Base-by-base conservation (phyloP, 2,329 filamentous ascomycete genomes). In the Scytalidium lignicola region DNA sequence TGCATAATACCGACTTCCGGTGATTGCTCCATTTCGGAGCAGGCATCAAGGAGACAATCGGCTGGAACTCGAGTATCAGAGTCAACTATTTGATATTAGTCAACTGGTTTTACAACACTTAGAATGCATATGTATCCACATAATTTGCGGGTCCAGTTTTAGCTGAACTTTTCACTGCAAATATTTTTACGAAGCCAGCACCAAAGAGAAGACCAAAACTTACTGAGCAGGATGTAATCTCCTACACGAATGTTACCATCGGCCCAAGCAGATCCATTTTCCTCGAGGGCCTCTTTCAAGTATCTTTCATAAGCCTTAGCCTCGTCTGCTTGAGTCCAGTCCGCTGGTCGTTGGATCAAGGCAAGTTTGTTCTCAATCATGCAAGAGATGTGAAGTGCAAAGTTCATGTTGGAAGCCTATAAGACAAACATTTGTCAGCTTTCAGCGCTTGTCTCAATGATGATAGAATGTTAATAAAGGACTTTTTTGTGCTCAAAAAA, bases 181-280 rank as follows among this genome's bases (percentile, higher is more conserved):
- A 13, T 17, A 5, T n/a, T n/a, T n/a, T n/a, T n/a, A n/a, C n/a
- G 15, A 17, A 13, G 4, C 12, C 10, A 37, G n/a, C 32, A 7
- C 7, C 7, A 28, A 13, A 28, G 7, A 28, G 7, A 28, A 37
- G 15, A 37, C 12, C 20, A 32, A 18, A 17, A 57, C 65, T 55
- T 62, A 69, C 67, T 86, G 51, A 91, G 71, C 28, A 88, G 72
- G 51, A 91, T 88, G 66, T 90, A 91, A 68, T 95, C 89, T 49
- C 90, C 90, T 19, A 95, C 74, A 46, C 89, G 87, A 58, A 95
- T 85, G 67, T 93, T 90, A 53, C 89, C 90, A 62, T 90, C 88
- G n/a, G 88, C 88, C 86, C 85, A 88, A 21, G 86, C 86, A 22
- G 84, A 80, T 17, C 83, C 82, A 49, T 87, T 75, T 44, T 83